These are phyloP conservation scores for Kwoniella mangroviensis DNA, from an alignment of 768 basidiomycete species.

Conservation along the genomic window DNA sequence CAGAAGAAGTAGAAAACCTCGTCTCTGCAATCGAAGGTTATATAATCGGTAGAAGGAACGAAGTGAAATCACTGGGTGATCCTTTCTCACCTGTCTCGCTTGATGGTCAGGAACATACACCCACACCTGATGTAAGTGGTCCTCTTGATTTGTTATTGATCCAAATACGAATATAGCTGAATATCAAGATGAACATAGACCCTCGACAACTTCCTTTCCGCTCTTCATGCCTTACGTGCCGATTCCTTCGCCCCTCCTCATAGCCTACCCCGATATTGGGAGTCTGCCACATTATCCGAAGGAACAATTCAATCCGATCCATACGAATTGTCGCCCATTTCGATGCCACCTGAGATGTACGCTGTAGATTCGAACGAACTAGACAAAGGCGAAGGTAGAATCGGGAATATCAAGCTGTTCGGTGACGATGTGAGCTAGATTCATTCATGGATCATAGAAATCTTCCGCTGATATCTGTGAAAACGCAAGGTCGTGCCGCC, in stretches of 20 bases:
- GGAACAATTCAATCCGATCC: slow-evolving; percentile 24
- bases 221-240: slow-evolving; percentile 68
- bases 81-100: slow-evolving; percentile 58
- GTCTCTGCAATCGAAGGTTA: slow-evolving; percentile 72
- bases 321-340: slow-evolving; percentile 34
- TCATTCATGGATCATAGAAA: neutral
- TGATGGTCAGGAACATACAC: slow-evolving; percentile 19
- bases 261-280: slow-evolving; percentile 60
- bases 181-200: slow-evolving; percentile 61
- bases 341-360: slow-evolving; percentile 53
- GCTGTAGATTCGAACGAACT: slow-evolving; percentile 38
- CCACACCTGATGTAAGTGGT: slow-evolving; percentile 26
- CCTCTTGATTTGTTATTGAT: neutral
- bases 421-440: slow-evolving; percentile 45
- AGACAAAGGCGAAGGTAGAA: slow-evolving; percentile 50
- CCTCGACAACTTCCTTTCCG: slow-evolving; percentile 72
- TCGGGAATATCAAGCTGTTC: slow-evolving; percentile 41
- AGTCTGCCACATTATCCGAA: slow-evolving; percentile 17
- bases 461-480: slow-evolving; percentile 19
- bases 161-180: neutral
- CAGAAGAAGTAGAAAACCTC: slow-evolving; percentile 69
- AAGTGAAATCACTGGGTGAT: slow-evolving; percentile 70
- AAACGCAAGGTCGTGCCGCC: slow-evolving; percentile 72
- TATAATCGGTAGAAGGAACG: slow-evolving; percentile 66
- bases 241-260: slow-evolving; percentile 65